These are phyloP conservation scores for Aquilaria yunnanensis DNA, from an alignment of 345 rosid species.

Conservation along the genomic window DNA sequence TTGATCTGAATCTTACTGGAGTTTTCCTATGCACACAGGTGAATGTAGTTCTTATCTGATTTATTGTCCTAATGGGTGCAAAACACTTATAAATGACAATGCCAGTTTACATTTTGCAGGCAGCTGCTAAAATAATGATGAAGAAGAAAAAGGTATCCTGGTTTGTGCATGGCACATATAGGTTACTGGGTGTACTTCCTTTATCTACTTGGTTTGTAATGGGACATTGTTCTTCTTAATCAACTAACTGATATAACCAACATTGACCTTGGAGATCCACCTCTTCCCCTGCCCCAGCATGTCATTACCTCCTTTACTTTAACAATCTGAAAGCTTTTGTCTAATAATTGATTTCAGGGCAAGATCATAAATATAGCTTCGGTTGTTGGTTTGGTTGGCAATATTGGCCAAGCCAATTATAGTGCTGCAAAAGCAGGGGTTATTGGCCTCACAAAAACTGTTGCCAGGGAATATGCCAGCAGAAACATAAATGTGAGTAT, in stretches of 20 bases:
- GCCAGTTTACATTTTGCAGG: constrained; percentile 50
- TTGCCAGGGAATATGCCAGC: constrained; percentile 87
- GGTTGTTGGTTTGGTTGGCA: constrained; percentile 93
- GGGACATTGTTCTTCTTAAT: constrained; percentile 1
- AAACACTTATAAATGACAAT: constrained; percentile 14
- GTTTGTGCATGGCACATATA: not conserved
- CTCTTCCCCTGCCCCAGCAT: constrained; percentile 3
- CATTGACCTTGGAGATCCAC: not conserved
- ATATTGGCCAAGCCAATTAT: constrained; percentile 95
- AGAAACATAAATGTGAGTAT: constrained; percentile 74
- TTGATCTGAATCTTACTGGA: constrained; percentile 90
- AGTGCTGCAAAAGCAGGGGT: constrained; percentile 99
- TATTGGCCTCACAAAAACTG: constrained; percentile 80
- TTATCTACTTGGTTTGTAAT: not conserved
- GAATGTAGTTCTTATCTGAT: constrained; percentile 10
- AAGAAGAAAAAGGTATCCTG: constrained; percentile 70
- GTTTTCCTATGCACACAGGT: constrained; percentile 98
- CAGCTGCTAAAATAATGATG: constrained; percentile 93
- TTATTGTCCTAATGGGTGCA: constrained; percentile 11
- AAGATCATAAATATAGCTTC: constrained; percentile 83
- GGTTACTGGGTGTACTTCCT: not conserved
- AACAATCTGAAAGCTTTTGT: constrained; percentile 5
- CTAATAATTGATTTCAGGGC: constrained; percentile 44
- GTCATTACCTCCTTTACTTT: not conserved
- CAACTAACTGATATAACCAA: not conserved